Conservation (phyloP, 805 yeast genomes). For the Wickerhamiella shivajii region DNA sequence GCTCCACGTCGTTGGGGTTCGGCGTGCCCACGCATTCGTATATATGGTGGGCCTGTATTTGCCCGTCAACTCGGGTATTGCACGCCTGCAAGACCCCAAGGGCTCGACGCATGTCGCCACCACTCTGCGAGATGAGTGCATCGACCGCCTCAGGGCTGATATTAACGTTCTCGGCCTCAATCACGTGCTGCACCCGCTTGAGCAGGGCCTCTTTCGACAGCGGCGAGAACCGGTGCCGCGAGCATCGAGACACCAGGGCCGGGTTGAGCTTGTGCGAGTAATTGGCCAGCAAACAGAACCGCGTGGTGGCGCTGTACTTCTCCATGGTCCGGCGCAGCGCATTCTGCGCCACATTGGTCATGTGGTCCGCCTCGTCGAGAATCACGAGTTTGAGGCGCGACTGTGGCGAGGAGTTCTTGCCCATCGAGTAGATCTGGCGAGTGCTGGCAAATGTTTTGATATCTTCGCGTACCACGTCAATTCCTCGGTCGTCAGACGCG, state of each 20-base stretch:
- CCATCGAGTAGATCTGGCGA: conserved; percentile 59
- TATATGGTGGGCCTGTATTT: conserved; percentile 58
- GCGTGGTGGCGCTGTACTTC: conserved; percentile 83
- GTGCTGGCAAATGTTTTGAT: conserved; percentile 94
- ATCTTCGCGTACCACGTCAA: conserved; percentile 92
- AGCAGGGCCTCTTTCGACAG: conserved; percentile 51
- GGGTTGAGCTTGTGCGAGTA: conserved; percentile 93
- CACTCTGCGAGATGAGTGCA: conserved; percentile 48
- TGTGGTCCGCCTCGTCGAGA: conserved; percentile 93
- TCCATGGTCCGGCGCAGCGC: conserved; percentile 91
- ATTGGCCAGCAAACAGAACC: conserved; percentile 90
- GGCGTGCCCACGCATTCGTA: conserved; percentile 96
- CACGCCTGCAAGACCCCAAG: conserved; percentile 91
- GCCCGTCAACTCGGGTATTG: conserved; percentile 54
- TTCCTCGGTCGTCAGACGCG: conserved; percentile 97
- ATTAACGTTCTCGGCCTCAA: conserved; percentile 48
- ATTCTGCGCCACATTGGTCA: conserved; percentile 94
- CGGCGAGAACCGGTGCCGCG: conserved; percentile 87
- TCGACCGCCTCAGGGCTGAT: conserved; percentile 44
- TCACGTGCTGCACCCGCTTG: conserved; percentile 52
- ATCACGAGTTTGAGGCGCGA: conserved; percentile 77
- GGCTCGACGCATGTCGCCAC: conserved; percentile 93
- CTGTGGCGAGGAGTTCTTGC: conserved; percentile 25
- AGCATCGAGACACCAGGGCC: conserved; percentile 86
- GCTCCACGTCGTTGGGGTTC: conserved; percentile 68